These are phyloP conservation scores for Pseudovirgaria hyperparasitica DNA, from an alignment of 2,329 filamentous ascomycete species.

Conservation along the genomic window DNA sequence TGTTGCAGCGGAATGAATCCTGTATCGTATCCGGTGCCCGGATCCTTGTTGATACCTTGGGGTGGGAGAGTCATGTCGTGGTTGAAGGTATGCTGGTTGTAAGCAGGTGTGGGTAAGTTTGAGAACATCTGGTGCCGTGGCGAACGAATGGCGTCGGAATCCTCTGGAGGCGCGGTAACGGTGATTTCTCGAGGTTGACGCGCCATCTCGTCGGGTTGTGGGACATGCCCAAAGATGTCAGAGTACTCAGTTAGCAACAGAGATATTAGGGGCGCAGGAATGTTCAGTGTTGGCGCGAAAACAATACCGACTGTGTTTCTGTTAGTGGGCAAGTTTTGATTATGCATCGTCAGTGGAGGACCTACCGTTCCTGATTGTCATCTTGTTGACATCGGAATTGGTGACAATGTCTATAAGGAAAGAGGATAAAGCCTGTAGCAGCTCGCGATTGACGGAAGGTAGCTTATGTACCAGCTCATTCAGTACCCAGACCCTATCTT, in stretches of 20 bases:
- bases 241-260: slow-evolving; percentile 86
- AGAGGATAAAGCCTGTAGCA: slow-evolving; percentile 73
- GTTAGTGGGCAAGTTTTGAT: slow-evolving; percentile 3
- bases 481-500: slow-evolving; percentile 65
- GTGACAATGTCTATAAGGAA: slow-evolving; percentile 90
- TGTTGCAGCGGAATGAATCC: slow-evolving; percentile 40
- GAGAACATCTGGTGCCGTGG: slow-evolving; percentile 54
- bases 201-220: slow-evolving; percentile 48
- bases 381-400: slow-evolving; percentile 84
- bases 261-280: slow-evolving; percentile 87
- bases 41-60: slow-evolving; percentile 10
- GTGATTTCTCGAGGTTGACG: slow-evolving; percentile 33
- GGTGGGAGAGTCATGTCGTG: slow-evolving; percentile 14
- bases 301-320: slow-evolving; percentile 67
- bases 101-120: slow-evolving; percentile 51
- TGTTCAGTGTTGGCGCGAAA: slow-evolving; percentile 93
- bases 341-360: neutral
- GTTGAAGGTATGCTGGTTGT: slow-evolving; percentile 43
- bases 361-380: slow-evolving; percentile 76
- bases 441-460: slow-evolving; percentile 64
- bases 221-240: slow-evolving; percentile 74
- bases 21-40: slow-evolving; percentile 28
- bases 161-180: slow-evolving; percentile 27
- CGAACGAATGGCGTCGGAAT: slow-evolving; percentile 47
- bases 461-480: slow-evolving; percentile 68